Conservation (phyloP, 2,329 filamentous ascomycete species). For the Trichoderma arundinaceum region DNA sequence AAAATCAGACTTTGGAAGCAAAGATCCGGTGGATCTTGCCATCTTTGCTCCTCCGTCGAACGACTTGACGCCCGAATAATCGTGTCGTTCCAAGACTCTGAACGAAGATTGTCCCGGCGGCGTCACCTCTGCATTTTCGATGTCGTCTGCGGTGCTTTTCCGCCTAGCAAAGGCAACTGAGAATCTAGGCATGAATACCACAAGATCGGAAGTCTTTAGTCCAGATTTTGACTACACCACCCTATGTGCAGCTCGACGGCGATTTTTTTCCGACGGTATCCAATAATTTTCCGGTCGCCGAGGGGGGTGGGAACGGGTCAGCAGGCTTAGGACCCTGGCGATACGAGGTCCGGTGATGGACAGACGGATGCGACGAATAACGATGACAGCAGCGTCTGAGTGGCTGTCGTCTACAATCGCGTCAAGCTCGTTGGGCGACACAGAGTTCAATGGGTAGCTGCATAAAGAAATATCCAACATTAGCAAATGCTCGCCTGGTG, state of each 20-base stretch:
- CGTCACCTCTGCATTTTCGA: slow-evolving; percentile 56
- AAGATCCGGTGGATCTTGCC: slow-evolving; percentile 46
- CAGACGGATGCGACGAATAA: slow-evolving; percentile 20
- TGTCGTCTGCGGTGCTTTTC: slow-evolving; percentile 63
- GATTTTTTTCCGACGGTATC: slow-evolving; percentile 31
- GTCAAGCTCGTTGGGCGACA: slow-evolving; percentile 32
- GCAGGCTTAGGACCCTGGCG: slow-evolving; percentile 23
- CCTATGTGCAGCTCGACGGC: slow-evolving; percentile 25
- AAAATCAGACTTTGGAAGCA: slow-evolving; percentile 43
- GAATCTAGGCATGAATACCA: slow-evolving; percentile 66
- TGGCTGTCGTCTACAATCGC: slow-evolving; percentile 27
- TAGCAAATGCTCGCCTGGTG: slow-evolving; percentile 24
- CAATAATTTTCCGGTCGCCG: slow-evolving; percentile 27
- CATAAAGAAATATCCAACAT: slow-evolving; percentile 27
- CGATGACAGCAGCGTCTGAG: slow-evolving; percentile 12
- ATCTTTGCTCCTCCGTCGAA: slow-evolving; percentile 58
- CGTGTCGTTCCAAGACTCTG: slow-evolving; percentile 62
- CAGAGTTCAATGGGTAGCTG: slow-evolving; percentile 26
- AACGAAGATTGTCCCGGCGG: slow-evolving; percentile 58
- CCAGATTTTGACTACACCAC: slow-evolving; percentile 21
- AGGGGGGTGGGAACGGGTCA: slow-evolving; percentile 22
- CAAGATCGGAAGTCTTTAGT: slow-evolving; percentile 31
- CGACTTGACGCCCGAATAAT: slow-evolving; percentile 52
- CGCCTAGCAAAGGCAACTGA: slow-evolving; percentile 64
- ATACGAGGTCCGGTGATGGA: slow-evolving; percentile 31